Evolutionary conservation across 169 alveolate species (phyloP), one percentile per base, ranked within the genome.

Genomic region (Pseudocohnilembus persalinus): DNA sequence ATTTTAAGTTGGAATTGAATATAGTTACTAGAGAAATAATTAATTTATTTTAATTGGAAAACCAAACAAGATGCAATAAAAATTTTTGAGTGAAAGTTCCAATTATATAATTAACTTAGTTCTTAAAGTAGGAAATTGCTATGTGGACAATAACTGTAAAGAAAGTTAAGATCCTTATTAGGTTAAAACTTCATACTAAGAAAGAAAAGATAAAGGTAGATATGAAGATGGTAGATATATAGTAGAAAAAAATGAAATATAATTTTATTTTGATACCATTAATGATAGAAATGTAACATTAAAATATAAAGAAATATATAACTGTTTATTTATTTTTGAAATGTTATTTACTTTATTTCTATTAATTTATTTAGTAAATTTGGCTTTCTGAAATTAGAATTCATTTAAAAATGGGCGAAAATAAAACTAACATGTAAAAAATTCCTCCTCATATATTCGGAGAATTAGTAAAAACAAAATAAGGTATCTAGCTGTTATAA

Each of bases 391-490:
- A 76, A 74, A 81, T 86, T 49, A 75, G 76, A 80, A 33, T 86
- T 0, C 74, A 28, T 74, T 79, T 86, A 34, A 86, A 83, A 33
- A 31, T 86, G 81, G 86, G 87, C 26, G 90, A 86, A 29, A 86
- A 81, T 20, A 81, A 76, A 32, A 77, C 79, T 72, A 87, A 87
- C 74, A 79, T 88, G 28, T 77, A 83, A 0, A 88, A 88, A 79
- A 90, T 92, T 79, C 94, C 96, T 29, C 73, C 87, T 1, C 94
- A 92, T 81, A 77, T 90, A 26, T 89, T 83, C 74, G 96, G 94
- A 15, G 96, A 92, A 68, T 72, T 92, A 77, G 93, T 89, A 0
- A 90, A 88, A 49, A 92, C 96, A n/a, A 84, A 84, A 49, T 83
- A 83, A 26, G 92, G 93, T 0, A 78, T 88, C 30, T 33, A 84